Conservation (phyloP, 345 rosid genomes). For the Brassica rapa region DNA sequence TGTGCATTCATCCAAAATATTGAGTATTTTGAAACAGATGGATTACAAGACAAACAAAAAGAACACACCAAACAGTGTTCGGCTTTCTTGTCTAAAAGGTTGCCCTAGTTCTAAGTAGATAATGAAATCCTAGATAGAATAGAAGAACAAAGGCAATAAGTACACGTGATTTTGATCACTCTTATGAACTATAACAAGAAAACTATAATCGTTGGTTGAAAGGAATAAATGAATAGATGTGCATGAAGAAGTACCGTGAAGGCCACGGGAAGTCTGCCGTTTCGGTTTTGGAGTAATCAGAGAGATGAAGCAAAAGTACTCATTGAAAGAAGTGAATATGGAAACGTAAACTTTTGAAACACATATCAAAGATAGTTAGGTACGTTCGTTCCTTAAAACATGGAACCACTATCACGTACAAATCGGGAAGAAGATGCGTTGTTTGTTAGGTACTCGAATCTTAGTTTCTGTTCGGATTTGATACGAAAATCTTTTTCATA, state of each 20-base stretch:
- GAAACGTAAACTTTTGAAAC: not conserved
- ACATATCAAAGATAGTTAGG: not conserved
- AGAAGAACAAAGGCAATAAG: not conserved
- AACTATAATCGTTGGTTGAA: not conserved
- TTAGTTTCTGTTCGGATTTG: not conserved
- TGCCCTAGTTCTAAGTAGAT: not conserved
- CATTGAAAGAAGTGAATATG: not conserved
- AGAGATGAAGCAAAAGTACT: not conserved
- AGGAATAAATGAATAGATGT: not conserved
- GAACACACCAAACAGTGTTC: not conserved
- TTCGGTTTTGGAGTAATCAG: not conserved
- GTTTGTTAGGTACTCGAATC: not conserved
- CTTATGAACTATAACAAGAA: not conserved
- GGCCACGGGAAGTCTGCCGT: not conserved
- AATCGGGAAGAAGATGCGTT: not conserved
- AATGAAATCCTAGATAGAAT: not conserved
- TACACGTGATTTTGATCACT: too few relatives aligned
- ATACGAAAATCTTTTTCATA: too few relatives aligned
- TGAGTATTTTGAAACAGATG: too few relatives aligned
- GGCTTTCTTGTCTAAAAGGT: not conserved
- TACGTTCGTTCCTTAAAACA: not conserved
- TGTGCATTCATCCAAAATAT: too few relatives aligned
- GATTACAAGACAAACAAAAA: too few relatives aligned
- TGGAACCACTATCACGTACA: not conserved
- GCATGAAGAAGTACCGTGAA: not conserved